Base-by-base conservation (phyloP, 208 protist genomes). In the Trypanosoma vivax region DNA sequence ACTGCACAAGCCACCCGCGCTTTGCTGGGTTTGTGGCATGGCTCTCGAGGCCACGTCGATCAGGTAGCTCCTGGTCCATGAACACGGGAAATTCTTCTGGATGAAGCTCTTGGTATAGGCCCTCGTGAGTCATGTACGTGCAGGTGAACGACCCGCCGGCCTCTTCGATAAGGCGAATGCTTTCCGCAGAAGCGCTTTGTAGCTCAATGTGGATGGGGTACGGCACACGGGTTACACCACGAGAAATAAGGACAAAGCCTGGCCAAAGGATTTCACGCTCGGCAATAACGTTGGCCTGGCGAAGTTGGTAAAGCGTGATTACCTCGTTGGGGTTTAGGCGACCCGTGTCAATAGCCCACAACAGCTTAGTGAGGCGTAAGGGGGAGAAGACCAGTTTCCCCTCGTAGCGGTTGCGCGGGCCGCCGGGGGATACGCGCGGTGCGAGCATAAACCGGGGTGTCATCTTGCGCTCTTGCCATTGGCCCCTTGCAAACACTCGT, bases 391-490 rank as follows among this genome's bases (percentile, higher is more conserved):
- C 51, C 7, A 84, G 66, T 45, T 92, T 92, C 5, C 88, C 88
- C 48, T 92, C 80, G 62, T 92, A 95, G 14, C 88, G 81, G 40
- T 88, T 88, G 34, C 84, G 73, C 29, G 88, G 84, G 0, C 84
- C 84, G 2, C 79, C 77, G 0, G 80, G 65, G 0, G 79, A 90
- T 14, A 95, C 83, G 27, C 88, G 83, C 13, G 88, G 88, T 1
- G 88, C 88, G 16, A 95, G 65, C 88, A 92, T 92, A 57, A 90
- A 95, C 21, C 84, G 78, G 31, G 88, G 88, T 21, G 88, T 92
- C 80, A 92, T 92, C 52, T 92, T 92, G 1, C 82, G 79, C 54
- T 95, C 84, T 55, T 92, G 88, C 88, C 88, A 95, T 65, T 88
- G 78, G 6, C 83, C 83, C 40, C 82, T 76, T 5, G 79, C 79